phyloP scores from a whole-genome alignment of 495 filamentous ascomycete genomes.

The Xylaria cubensis region DNA sequence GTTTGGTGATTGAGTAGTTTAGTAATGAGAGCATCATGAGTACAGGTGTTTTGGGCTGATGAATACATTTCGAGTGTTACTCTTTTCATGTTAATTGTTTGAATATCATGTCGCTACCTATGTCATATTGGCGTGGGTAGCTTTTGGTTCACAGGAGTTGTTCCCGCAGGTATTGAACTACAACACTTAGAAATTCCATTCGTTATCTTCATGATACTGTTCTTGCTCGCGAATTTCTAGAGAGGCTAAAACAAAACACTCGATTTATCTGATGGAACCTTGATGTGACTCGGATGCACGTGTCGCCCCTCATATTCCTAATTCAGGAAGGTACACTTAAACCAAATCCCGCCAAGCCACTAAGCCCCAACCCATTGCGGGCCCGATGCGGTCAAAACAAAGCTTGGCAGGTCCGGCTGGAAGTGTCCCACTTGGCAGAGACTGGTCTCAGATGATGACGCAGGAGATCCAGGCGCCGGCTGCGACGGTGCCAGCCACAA shows the following conservation, averaged over 20 bases:
- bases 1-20: background rate
- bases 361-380: background rate
- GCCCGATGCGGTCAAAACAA: slow-evolving; percentile 23
- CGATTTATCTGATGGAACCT: background rate
- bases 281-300: background rate
- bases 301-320: background rate
- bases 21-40: background rate
- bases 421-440: slow-evolving; percentile 8
- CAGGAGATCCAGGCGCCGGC: slow-evolving; percentile 28
- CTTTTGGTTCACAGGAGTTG: background rate
- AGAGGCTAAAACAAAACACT: background rate
- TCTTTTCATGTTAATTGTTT: too few species aligned
- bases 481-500: slow-evolving; percentile 9
- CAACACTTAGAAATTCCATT: background rate
- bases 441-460: slow-evolving; percentile 39
- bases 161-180: background rate
- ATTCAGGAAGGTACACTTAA: background rate
- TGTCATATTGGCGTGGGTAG: background rate
- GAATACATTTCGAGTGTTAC: background rate
- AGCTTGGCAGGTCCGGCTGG: slow-evolving; percentile 20
- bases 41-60: background rate
- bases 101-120: background rate
- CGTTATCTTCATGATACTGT: background rate
- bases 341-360: slow-evolving; percentile 27
- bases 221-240: background rate